Conservation (phyloP, 2,329 filamentous ascomycete genomes). For the Fusarium napiforme region DNA sequence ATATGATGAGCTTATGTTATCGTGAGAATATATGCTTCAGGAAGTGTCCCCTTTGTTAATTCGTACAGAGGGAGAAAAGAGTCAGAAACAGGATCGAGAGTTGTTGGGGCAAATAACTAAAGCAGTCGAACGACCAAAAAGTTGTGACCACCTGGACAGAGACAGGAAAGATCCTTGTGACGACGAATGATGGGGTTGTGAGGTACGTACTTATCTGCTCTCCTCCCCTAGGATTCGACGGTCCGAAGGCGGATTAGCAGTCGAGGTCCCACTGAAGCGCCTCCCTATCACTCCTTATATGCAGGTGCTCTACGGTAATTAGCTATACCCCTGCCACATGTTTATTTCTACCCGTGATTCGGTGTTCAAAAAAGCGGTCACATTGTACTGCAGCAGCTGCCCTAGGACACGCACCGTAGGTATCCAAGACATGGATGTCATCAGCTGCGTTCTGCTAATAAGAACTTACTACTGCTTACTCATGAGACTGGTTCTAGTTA, state of each 20-base stretch:
- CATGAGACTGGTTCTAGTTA: not conserved
- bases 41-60: not conserved
- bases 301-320: conserved; percentile 16
- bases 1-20: conserved; percentile 8
- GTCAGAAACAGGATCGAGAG: conserved; percentile 10
- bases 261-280: conserved; percentile 18
- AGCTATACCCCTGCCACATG: conserved; percentile 24
- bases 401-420: not conserved
- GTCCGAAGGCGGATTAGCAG: not conserved
- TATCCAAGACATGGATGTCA: not conserved
- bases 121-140: conserved; percentile 40
- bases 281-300: conserved; percentile 20
- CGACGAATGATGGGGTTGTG: conserved; percentile 15
- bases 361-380: conserved; percentile 24
- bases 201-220: conserved; percentile 30
- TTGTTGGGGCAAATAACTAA: conserved; percentile 36
- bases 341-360: conserved; percentile 2
- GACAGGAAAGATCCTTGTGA: conserved; percentile 36
- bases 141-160: conserved; percentile 43
- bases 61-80: not conserved
- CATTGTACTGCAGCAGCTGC: conserved; percentile 9
- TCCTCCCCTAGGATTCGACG: not conserved
- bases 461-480: not conserved
- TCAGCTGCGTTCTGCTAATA: not conserved
- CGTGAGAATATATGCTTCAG: conserved; percentile 10